These are phyloP conservation scores for Phytophthora pseudosyringae DNA, from an alignment of 352 stramenopile species.

Conservation along the genomic window DNA sequence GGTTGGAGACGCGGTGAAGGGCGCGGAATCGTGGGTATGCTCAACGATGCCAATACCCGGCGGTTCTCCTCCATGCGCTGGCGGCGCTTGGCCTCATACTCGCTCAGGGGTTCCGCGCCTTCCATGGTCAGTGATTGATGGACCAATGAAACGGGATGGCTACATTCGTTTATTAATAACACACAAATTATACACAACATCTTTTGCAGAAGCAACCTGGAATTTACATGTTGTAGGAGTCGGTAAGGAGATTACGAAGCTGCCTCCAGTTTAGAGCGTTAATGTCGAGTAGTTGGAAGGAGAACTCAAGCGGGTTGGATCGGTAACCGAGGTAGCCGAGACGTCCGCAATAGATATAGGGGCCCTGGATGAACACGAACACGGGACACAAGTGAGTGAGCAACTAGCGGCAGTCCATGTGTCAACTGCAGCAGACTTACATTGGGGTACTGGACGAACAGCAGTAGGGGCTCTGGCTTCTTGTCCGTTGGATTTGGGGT, in stretches of 20 bases:
- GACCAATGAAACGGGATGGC: constrained; percentile 5
- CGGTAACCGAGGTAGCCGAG: constrained; percentile 61
- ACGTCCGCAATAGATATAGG: constrained; percentile 76
- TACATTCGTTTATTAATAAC: background rate
- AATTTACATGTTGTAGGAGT: constrained; percentile 3
- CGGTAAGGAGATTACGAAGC: constrained; percentile 18
- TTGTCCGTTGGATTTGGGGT: background rate
- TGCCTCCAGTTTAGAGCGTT: constrained; percentile 37
- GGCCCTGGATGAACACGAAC: constrained; percentile 26
- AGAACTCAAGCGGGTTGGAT: constrained; percentile 54
- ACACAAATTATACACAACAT: constrained; percentile 12
- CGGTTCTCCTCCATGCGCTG: constrained; percentile 33
- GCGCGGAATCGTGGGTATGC: constrained; percentile 13
- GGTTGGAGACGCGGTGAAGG: background rate
- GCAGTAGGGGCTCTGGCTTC: constrained; percentile 18
- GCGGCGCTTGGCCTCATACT: constrained; percentile 28
- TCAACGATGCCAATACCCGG: constrained; percentile 20
- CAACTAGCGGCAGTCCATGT: background rate
- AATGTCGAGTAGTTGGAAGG: constrained; percentile 68
- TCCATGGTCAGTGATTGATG: constrained; percentile 9
- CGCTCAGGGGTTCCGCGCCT: background rate
- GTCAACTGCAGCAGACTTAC: constrained; percentile 2
- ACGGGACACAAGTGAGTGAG: constrained; percentile 4
- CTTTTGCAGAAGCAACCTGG: background rate
- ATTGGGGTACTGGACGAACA: constrained; percentile 41